Evolutionary conservation across 148 eudicot species (phyloP).

Genomic region (Rhododendron ferrugineum): DNA sequence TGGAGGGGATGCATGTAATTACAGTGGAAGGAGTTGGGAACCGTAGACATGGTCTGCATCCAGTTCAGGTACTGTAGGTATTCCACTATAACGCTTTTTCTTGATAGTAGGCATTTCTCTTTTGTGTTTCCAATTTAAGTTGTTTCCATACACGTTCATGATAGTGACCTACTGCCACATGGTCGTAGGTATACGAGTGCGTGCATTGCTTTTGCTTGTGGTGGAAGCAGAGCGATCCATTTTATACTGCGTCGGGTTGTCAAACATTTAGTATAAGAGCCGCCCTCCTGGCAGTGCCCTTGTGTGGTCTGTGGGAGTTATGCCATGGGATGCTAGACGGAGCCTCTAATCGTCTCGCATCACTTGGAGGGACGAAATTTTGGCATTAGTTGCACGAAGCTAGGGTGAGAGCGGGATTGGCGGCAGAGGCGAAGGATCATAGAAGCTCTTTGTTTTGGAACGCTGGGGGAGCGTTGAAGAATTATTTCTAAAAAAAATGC

Average conservation of each 20-base stretch:
- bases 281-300: neutral
- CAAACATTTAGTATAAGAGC: neutral
- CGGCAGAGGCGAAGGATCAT: neutral
- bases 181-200: neutral
- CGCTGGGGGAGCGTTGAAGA: neutral
- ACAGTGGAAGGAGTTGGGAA: conserved; percentile 98
- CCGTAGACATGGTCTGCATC: conserved; percentile 77
- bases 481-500: neutral
- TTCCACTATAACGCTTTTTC: neutral
- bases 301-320: neutral
- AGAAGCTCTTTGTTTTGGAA: neutral
- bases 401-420: neutral
- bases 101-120: neutral
- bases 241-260: neutral
- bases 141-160: neutral
- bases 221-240: neutral
- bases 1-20: conserved; percentile 29
- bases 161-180: neutral
- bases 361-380: neutral
- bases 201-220: neutral
- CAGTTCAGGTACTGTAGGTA: conserved; percentile 70
- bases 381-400: neutral
- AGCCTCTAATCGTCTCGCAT: neutral
- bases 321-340: neutral
- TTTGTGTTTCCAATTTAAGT: neutral